phyloP scores from a whole-genome alignment of 192 early-diverging fungal genomes.

The Thamnidium elegans region DNA sequence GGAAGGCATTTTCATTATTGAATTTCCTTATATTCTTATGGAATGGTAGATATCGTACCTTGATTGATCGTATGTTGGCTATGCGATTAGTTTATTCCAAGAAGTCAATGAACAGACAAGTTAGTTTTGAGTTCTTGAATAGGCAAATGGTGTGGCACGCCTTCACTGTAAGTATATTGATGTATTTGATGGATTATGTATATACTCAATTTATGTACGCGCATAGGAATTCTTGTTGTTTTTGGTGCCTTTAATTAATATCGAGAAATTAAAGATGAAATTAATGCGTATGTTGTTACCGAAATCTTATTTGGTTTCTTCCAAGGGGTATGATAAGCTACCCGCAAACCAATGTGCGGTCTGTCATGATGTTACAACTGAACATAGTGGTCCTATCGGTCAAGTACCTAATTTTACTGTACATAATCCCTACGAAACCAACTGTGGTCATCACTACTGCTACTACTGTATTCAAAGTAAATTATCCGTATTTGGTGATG shows the following conservation, averaged over 20 bases:
- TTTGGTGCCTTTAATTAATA: slow-evolving; percentile 77
- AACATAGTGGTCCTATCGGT: slow-evolving; percentile 31
- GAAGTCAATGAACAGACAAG: slow-evolving; percentile 68
- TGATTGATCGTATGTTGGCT: slow-evolving; percentile 74
- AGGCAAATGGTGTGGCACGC: slow-evolving; percentile 92
- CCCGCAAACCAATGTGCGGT: slow-evolving; percentile 75
- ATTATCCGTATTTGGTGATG: slow-evolving; percentile 66
- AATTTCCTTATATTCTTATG: slow-evolving; percentile 87
- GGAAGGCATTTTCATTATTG: slow-evolving; percentile 57
- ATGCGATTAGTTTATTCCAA: slow-evolving; percentile 83
- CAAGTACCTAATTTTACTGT: slow-evolving; percentile 35
- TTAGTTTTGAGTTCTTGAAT: slow-evolving; percentile 93
- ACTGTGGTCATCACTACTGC: slow-evolving; percentile 86
- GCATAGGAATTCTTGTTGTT: slow-evolving; percentile 84
- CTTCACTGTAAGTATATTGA: slow-evolving; percentile 63
- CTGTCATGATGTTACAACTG: slow-evolving; percentile 58
- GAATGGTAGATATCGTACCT: slow-evolving; percentile 75
- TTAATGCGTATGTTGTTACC: slow-evolving; percentile 47
- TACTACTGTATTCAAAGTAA: slow-evolving; percentile 86
- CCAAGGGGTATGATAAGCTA: slow-evolving; percentile 47
- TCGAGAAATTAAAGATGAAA: slow-evolving; percentile 52
- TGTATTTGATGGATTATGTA: background rate
- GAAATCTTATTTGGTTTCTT: slow-evolving; percentile 42
- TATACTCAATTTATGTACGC: background rate
- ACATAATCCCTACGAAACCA: slow-evolving; percentile 73